Evolutionary conservation across 164 flowering plant species (phyloP), one percentile per base, ranked within the genome.

Genomic region (Aristolochia contorta): DNA sequence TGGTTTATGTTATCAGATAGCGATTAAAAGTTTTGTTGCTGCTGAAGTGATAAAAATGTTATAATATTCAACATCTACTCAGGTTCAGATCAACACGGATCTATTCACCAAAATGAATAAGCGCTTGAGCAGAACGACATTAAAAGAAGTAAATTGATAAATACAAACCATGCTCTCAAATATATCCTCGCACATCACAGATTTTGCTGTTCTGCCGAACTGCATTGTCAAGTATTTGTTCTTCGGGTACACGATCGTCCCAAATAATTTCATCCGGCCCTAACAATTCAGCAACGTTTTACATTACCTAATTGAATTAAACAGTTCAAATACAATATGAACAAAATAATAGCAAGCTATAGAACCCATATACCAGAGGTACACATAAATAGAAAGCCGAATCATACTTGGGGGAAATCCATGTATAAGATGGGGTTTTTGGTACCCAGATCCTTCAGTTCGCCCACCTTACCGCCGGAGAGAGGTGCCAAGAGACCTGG

Each of bases 181-280:
- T 64, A 69, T 79, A 71, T 93, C 96, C 57, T 90, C 99, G 51
- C 97, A 88, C 69, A 71, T 76, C 1, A 90, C 96, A 74, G 71
- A 84, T 79, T 88, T 93, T 30, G 95, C 88, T 41, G 87, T 84
- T 75, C 66, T 76, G 2, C 91, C 82, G 67, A 93, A 90, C 65
- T 88, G 97, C 71, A 93, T 55, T 0, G 96, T 86, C 79, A 93
- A 65, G 57, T 90, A 93, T 69, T 84, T 76, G 70, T 93, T 93
- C 78, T 88, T 75, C 16, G 97, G 97, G 67, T 82, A 90, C 23
- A 84, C 77, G 20, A 93, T 86, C 6, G 97, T 90, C 46, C 98
- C 98, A 72, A 93, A 90, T 81, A 93, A 67, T 78, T 93, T 93
- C 92, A 93, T 79, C 58, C 71, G 77, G 48, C 97, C 98, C 98